Conservation (phyloP, 306 rosid species). For the Prinsepia uniflora region DNA sequence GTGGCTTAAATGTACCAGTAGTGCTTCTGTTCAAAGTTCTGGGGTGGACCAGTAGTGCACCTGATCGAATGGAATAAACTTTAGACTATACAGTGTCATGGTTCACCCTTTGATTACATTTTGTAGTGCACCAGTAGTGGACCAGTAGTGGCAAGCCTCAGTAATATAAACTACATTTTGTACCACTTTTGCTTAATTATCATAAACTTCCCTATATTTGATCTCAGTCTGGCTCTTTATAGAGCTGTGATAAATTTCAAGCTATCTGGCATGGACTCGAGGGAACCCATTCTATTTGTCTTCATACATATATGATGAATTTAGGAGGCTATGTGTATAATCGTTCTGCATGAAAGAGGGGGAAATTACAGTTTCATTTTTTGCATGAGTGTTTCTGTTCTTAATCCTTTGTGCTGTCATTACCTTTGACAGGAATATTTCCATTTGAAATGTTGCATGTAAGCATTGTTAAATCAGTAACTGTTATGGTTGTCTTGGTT, state of each 20-base stretch:
- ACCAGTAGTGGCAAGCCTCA: no score
- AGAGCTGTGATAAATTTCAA: background rate
- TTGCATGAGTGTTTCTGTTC: background rate
- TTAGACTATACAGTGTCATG: no score
- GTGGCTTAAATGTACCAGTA: conserved; percentile 6
- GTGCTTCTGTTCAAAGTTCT: background rate
- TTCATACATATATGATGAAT: background rate
- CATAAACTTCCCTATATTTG: background rate
- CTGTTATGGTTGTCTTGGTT: background rate
- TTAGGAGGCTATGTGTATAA: background rate
- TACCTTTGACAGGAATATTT: background rate
- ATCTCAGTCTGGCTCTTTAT: background rate
- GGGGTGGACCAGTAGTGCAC: no score
- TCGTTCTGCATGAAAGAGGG: background rate
- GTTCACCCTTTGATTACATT: no score
- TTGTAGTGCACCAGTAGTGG: no score
- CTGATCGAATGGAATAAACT: no score
- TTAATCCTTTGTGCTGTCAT: background rate
- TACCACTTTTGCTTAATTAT: background rate
- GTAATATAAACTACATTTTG: background rate
- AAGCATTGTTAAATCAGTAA: background rate
- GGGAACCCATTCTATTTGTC: background rate
- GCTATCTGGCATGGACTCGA: background rate
- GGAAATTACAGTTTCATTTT: background rate
- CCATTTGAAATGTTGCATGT: background rate